These are phyloP conservation scores for Pistacia integerrima DNA, from an alignment of 345 rosid species.

Conservation along the genomic window DNA sequence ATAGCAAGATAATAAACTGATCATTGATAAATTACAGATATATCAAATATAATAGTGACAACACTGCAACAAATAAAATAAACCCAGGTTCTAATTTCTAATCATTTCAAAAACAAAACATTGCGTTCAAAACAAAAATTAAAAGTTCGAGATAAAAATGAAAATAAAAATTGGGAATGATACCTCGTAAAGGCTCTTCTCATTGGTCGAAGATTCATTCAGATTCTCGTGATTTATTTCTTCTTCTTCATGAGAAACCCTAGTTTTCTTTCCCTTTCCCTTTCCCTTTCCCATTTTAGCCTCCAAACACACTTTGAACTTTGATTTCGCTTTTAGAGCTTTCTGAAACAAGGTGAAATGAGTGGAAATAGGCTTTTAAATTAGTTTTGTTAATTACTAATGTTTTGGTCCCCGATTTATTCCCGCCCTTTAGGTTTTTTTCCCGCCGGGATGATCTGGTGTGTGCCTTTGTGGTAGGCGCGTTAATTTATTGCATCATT, in stretches of 20 bases:
- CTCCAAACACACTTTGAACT: not conserved
- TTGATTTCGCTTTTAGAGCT: not conserved
- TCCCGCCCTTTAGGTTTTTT: constrained; percentile 34
- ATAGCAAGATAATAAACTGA: not conserved
- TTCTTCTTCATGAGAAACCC: constrained; percentile 48
- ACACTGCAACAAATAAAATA: not conserved
- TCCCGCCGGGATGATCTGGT: constrained; percentile 25
- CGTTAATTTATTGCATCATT: not conserved
- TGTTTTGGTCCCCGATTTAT: constrained; percentile 10
- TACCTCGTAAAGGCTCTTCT: constrained; percentile 66
- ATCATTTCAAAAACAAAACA: not conserved
- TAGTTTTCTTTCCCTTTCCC: constrained; percentile 61
- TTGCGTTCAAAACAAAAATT: not conserved
- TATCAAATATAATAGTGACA: not conserved
- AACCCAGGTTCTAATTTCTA: not conserved
- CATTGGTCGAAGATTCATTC: constrained; percentile 25
- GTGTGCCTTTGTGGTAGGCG: not conserved
- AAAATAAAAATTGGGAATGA: not conserved
- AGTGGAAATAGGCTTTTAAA: not conserved
- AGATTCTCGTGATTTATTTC: constrained; percentile 26
- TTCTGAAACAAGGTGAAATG: not conserved
- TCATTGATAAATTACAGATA: not conserved
- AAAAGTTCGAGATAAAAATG: not conserved
- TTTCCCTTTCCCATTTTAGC: constrained; percentile 57
- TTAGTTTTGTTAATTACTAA: not conserved